Evolutionary conservation across 345 rosid genomes (phyloP).

Genomic region (Euphorbia tirucalli): DNA sequence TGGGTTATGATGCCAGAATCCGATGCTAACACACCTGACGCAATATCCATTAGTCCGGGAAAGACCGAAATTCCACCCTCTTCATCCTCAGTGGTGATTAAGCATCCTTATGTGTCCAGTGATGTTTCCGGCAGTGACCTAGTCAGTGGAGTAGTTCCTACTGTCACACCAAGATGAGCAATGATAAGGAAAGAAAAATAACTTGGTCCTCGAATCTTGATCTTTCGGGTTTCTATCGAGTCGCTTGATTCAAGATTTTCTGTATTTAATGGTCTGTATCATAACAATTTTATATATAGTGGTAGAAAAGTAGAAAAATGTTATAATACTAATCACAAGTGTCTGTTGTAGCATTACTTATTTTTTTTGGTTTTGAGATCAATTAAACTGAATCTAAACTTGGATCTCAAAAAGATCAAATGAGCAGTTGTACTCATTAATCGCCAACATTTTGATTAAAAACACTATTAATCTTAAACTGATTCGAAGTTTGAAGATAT

Average conservation of each 20-base stretch:
- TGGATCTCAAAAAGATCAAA: too few species aligned
- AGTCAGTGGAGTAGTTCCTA: constrained; percentile 69
- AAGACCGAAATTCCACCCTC: constrained; percentile 37
- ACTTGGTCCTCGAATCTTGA: background rate
- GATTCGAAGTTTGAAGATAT: too few species aligned
- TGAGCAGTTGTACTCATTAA: too few species aligned
- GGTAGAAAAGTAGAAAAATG: background rate
- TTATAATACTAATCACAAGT: too few species aligned
- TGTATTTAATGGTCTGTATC: background rate
- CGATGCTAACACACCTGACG: constrained; percentile 26
- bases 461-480: too few species aligned
- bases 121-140: constrained; percentile 92
- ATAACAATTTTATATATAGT: background rate
- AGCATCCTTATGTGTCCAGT: constrained; percentile 54
- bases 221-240: background rate
- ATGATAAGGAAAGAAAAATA: background rate
- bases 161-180: constrained; percentile 61
- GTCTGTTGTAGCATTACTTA: background rate
- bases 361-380: background rate
- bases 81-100: constrained; percentile 38
- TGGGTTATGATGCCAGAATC: constrained; percentile 61
- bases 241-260: background rate
- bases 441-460: too few species aligned
- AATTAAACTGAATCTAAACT: too few species aligned
- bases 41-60: constrained; percentile 7